A percentile compares a stretch with the other conserved stretches of the same genome.
phyloP scores from a whole-genome alignment of 192 early-diverging fungal genomes.

The Coemansia sp. region DNA sequence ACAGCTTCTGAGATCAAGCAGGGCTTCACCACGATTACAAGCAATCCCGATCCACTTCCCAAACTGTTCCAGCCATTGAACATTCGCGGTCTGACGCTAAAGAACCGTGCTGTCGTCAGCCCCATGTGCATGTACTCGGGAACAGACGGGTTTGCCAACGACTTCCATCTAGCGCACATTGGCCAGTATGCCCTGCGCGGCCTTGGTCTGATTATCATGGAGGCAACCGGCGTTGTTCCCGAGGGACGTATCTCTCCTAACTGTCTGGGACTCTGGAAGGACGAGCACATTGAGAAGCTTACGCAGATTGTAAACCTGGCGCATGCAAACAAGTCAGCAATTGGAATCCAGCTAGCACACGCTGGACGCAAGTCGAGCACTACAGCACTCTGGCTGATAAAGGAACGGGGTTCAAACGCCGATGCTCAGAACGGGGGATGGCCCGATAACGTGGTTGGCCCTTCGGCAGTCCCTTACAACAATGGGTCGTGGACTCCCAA shows the following conservation, averaged over 20 bases:
- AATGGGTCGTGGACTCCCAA: slow-evolving; percentile 25
- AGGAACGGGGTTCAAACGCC: slow-evolving; percentile 14
- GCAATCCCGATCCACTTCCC: slow-evolving; percentile 24
- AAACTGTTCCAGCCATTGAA: slow-evolving; percentile 70
- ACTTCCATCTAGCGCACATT: slow-evolving; percentile 65
- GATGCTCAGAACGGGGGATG: slow-evolving; percentile 61
- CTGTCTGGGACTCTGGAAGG: slow-evolving; percentile 80
- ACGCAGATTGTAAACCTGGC: slow-evolving; percentile 56
- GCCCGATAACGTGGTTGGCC: slow-evolving; percentile 69
- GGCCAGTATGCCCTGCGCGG: slow-evolving; percentile 75
- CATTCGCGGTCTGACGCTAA: slow-evolving; percentile 65
- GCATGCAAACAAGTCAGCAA: slow-evolving; percentile 60
- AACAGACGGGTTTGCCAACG: slow-evolving; percentile 64
- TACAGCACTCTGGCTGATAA: slow-evolving; percentile 22
- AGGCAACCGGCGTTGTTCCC: slow-evolving; percentile 72
- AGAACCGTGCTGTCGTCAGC: slow-evolving; percentile 74
- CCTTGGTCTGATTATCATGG: slow-evolving; percentile 76
- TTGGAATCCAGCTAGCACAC: slow-evolving; percentile 81
- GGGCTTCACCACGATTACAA: slow-evolving; percentile 20
- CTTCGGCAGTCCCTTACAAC: slow-evolving; percentile 59
- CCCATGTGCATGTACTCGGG: slow-evolving; percentile 86
- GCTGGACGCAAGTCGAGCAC: slow-evolving; percentile 75
- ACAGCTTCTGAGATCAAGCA: slow-evolving; percentile 36
- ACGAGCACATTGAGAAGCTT: slow-evolving; percentile 67
- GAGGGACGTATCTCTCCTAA: slow-evolving; percentile 78